Conservation (phyloP, 2,329 filamentous ascomycete genomes). For the Stagonosporopsis rhizophila region DNA sequence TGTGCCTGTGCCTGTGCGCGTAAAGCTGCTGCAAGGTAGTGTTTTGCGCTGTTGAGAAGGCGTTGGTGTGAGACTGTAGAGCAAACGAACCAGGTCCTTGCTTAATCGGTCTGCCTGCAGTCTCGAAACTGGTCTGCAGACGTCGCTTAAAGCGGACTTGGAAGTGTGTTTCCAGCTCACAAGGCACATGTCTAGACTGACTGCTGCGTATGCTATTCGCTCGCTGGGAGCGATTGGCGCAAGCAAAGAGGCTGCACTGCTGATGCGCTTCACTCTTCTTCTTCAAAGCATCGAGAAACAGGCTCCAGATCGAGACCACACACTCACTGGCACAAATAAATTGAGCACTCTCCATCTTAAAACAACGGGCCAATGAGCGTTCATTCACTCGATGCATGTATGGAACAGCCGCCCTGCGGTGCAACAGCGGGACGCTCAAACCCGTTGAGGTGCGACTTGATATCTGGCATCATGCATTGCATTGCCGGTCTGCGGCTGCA, state of each 20-base stretch:
- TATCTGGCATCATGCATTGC: conserved; percentile 10
- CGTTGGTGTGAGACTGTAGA: neutral
- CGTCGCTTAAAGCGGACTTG: neutral
- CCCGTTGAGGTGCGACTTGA: conserved; percentile 15
- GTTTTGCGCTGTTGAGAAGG: neutral
- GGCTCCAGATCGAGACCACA: neutral
- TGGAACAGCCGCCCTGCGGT: conserved; percentile 12
- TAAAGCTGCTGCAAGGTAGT: neutral
- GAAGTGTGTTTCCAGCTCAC: neutral
- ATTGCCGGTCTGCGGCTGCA: neutral
- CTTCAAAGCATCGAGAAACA: neutral
- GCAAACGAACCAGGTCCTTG: neutral
- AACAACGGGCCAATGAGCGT: conserved; percentile 8
- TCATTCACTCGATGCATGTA: neutral
- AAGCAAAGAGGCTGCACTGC: neutral
- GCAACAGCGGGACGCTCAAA: conserved; percentile 7
- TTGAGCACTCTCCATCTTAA: neutral
- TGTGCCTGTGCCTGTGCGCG: neutral
- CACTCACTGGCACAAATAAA: conserved; percentile 11
- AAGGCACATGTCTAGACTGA: neutral
- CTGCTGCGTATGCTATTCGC: neutral
- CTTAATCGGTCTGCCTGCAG: neutral
- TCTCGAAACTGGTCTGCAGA: neutral
- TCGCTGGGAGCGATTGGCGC: neutral
- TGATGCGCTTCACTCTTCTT: neutral